These are phyloP conservation scores for Cercospora citrullina DNA, from an alignment of 2,329 filamentous ascomycete species.

Conservation along the genomic window DNA sequence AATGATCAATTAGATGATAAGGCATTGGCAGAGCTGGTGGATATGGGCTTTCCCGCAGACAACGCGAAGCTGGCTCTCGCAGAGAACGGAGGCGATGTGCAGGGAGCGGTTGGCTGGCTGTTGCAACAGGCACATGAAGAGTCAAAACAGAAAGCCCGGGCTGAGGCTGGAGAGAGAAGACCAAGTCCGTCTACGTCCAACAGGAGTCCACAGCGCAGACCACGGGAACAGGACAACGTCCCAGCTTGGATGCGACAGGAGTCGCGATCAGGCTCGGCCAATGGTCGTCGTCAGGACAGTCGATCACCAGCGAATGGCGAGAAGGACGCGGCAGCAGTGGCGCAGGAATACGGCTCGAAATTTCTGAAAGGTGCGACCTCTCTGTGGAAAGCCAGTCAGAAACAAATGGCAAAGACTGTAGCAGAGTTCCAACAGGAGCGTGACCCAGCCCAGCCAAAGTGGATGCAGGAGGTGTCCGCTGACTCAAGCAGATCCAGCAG, in stretches of 20 bases:
- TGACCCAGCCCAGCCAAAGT: conserved; percentile 82
- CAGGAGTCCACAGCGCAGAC: conserved; percentile 29
- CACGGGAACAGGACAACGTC: conserved; percentile 42
- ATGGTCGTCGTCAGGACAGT: conserved; percentile 52
- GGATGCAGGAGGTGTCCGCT: conserved; percentile 75
- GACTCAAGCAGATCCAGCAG: conserved; percentile 31
- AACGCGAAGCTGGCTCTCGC: conserved; percentile 78
- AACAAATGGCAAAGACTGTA: conserved; percentile 88
- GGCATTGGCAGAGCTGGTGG: conserved; percentile 83
- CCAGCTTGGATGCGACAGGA: conserved; percentile 67
- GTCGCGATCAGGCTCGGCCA: conserved; percentile 49
- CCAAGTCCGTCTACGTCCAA: conserved; percentile 23
- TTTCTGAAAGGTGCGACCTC: conserved; percentile 93
- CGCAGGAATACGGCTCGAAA: conserved; percentile 77
- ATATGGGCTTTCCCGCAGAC: conserved; percentile 89
- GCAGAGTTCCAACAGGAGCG: conserved; percentile 77
- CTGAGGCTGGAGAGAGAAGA: conserved; percentile 30
- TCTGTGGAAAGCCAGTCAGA: conserved; percentile 91
- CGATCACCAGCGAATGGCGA: conserved; percentile 58
- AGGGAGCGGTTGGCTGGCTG: conserved; percentile 84
- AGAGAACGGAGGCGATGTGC: conserved; percentile 79
- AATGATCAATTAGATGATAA: conserved; percentile 54
- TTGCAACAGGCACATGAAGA: conserved; percentile 88
- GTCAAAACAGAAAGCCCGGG: conserved; percentile 66
- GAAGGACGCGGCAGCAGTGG: conserved; percentile 75